Base-by-base conservation (phyloP, 108 stramenopile species). In the Cyclostephanos tholiformis region DNA sequence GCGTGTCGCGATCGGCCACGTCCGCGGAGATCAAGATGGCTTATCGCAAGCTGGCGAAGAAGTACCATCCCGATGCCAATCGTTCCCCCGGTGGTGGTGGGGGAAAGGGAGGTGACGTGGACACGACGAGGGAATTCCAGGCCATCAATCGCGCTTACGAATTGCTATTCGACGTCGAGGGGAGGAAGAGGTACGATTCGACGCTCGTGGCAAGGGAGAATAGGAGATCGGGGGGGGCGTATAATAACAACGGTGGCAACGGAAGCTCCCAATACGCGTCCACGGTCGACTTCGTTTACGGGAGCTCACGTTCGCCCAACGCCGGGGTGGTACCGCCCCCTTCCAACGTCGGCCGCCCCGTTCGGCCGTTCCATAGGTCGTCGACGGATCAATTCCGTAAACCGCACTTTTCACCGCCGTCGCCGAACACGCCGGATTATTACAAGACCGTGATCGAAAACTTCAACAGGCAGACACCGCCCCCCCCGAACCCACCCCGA, bases 121-220 rank as follows among this genome's bases (percentile, higher is more conserved):
- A 91, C 55, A 89, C 93, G 23, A 91, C 89, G 9, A 80, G 76
- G 22, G 77, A 94, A 52, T 94, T 94, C 77, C 83, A 83, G 63
- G 74, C 76, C 51, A 83, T 98, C 60, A 95, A 91, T 66, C 82
- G 95, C 44, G 98, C 93, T 36, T 97, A 97, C 84, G 94, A 96
- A 74, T 90, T 96, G 13, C 74, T 99, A 57, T 86, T 69, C 57
- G 91, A 99, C 72, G 88, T 89, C 13, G 90, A 91, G 30, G 81
- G 93, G 68, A 87, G 88, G 71, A 80, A 90, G 71, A 85, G 87
- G 52, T 96, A 94, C 67, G 94, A 97, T 63, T 88, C 88, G 89
- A 92, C 92, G 69, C 92, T 92, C 26, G 90, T 89, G 53, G 81
- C 83, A 27, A 91, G 86, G 19, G 80, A 90, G n/a, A 81, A 80